Conservation (phyloP, 2,329 filamentous ascomycete species). For the Xylariaceae sp. region DNA sequence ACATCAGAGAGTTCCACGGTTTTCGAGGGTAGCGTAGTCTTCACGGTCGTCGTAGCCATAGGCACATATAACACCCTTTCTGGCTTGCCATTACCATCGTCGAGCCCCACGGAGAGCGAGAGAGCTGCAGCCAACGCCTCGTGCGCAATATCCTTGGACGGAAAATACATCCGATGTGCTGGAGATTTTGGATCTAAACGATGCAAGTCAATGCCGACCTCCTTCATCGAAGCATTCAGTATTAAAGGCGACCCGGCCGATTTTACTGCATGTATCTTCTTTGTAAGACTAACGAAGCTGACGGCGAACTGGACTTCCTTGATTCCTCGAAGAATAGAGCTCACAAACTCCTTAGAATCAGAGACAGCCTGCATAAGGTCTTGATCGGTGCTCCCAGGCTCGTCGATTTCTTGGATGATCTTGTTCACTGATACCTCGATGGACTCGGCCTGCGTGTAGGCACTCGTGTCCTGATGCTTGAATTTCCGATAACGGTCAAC, state of each 20-base stretch:
- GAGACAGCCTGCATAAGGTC: slow-evolving; percentile 80
- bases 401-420: slow-evolving; percentile 73
- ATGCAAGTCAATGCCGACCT: slow-evolving; percentile 90
- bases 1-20: slow-evolving; percentile 79
- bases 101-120: slow-evolving; percentile 87
- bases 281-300: slow-evolving; percentile 86
- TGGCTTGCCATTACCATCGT: slow-evolving; percentile 83
- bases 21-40: slow-evolving; percentile 92
- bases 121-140: slow-evolving; percentile 91
- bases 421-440: slow-evolving; percentile 69
- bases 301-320: slow-evolving; percentile 96
- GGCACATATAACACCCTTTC: slow-evolving; percentile 91
- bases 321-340: slow-evolving; percentile 86
- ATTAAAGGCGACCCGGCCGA: slow-evolving; percentile 71
- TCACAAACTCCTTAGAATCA: slow-evolving; percentile 89
- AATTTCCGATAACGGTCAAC: slow-evolving; percentile 57
- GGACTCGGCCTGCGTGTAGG: slow-evolving; percentile 44
- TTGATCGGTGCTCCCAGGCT: slow-evolving; percentile 66
- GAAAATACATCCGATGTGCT: slow-evolving; percentile 98
- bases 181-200: slow-evolving; percentile 90
- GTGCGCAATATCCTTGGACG: slow-evolving; percentile 87
- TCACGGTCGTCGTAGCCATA: slow-evolving; percentile 94
- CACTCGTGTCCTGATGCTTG: slow-evolving; percentile 40
- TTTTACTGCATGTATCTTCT: slow-evolving; percentile 71
- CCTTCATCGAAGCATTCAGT: slow-evolving; percentile 91